Percentiles rank a stretch among this genome's conserved stretches.
Conservation (phyloP, 768 basidiomycete genomes). For the Hypholoma sublateritium region DNA sequence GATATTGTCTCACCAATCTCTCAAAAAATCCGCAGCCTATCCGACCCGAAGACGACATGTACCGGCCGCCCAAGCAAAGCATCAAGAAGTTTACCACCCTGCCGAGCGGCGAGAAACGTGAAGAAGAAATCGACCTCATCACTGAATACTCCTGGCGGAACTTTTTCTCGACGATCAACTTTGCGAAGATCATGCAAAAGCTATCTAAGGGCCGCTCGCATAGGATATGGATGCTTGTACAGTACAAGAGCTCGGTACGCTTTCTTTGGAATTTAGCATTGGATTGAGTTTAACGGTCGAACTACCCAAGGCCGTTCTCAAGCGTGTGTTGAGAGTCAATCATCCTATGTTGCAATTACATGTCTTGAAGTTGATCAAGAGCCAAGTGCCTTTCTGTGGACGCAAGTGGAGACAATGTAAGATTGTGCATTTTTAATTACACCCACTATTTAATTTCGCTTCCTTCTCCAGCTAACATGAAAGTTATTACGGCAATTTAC, state of each 20-base stretch:
- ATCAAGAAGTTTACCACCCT: conserved; percentile 55
- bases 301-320: conserved; percentile 78
- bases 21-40: conserved; percentile 61
- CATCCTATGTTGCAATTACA: conserved; percentile 95
- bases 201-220: conserved; percentile 93
- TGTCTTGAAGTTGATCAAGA: conserved; percentile 96
- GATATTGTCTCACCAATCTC: conserved; percentile 82
- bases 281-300: not conserved
- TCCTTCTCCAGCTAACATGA: conserved; percentile 84
- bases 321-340: conserved; percentile 89
- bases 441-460: not conserved
- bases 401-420: conserved; percentile 97
- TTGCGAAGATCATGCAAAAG: conserved; percentile 97
- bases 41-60: conserved; percentile 65
- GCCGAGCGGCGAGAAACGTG: conserved; percentile 72
- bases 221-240: conserved; percentile 92
- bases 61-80: conserved; percentile 58
- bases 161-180: conserved; percentile 96
- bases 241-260: conserved; percentile 95
- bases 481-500: conserved; percentile 98
- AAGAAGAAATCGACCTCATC: conserved; percentile 90
- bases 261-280: not conserved
- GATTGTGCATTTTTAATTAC: conserved; percentile 9
- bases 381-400: conserved; percentile 97
- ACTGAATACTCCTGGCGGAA: conserved; percentile 97